A percentile compares a stretch with the other conserved stretches of the same genome.
Conservation (phyloP, 768 basidiomycete genomes). For the Boletus vermiculosoides region DNA sequence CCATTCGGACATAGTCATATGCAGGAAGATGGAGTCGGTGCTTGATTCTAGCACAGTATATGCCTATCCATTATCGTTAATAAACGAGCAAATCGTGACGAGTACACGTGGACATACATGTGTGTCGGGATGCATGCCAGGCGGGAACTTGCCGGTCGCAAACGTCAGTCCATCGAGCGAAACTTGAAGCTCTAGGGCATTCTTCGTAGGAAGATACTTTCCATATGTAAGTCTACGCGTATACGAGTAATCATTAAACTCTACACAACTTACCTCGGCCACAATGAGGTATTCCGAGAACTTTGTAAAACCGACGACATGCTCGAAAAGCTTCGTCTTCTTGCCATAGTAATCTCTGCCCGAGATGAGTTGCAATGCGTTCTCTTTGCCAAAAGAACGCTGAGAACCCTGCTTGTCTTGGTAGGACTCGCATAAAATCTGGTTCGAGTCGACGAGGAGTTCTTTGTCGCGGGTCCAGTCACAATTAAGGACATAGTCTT, state of each 20-base stretch:
- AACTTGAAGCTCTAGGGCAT: slow-evolving; percentile 80
- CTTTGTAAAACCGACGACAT: slow-evolving; percentile 93
- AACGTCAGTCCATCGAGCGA: slow-evolving; percentile 89
- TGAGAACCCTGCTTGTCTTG: slow-evolving; percentile 80
- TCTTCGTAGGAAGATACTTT: slow-evolving; percentile 52
- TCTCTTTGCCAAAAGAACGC: slow-evolving; percentile 48
- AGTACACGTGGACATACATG: slow-evolving; percentile 55
- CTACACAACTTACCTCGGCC: slow-evolving; percentile 65
- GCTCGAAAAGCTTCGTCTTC: slow-evolving; percentile 76
- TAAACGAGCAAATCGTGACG: background rate
- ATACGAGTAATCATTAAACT: background rate
- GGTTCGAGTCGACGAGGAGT: slow-evolving; percentile 75
- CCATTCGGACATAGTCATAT: slow-evolving; percentile 87
- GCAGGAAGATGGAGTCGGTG: slow-evolving; percentile 91
- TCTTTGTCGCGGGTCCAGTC: slow-evolving; percentile 85
- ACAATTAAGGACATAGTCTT: slow-evolving; percentile 87
- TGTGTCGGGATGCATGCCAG: slow-evolving; percentile 84
- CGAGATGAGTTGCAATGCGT: slow-evolving; percentile 75
- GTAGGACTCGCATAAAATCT: slow-evolving; percentile 93
- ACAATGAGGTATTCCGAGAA: slow-evolving; percentile 97
- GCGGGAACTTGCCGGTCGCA: slow-evolving; percentile 86
- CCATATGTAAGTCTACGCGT: slow-evolving; percentile 23
- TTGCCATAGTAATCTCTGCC: slow-evolving; percentile 71
- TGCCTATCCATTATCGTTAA: slow-evolving; percentile 46
- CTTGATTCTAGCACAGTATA: slow-evolving; percentile 94